Percentiles rank a stretch among this genome's conserved stretches.
Conservation (phyloP, 2,329 filamentous ascomycete genomes). For the Colletotrichum godetiae region DNA sequence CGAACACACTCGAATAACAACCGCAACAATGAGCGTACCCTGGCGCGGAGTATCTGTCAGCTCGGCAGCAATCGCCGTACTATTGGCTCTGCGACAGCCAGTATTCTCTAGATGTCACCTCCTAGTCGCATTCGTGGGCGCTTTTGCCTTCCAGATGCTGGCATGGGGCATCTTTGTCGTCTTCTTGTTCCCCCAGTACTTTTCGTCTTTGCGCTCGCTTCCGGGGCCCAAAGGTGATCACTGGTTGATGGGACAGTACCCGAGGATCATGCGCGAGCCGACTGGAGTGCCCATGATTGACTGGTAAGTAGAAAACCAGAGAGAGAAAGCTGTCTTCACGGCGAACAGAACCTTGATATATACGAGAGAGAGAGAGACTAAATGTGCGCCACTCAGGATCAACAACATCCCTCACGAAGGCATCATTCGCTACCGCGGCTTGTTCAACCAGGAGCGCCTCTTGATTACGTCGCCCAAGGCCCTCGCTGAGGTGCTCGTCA, state of each 20-base stretch:
- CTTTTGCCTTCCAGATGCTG: slow-evolving; percentile 50
- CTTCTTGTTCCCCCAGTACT: slow-evolving; percentile 60
- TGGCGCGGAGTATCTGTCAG: slow-evolving; percentile 29
- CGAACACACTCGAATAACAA: neutral
- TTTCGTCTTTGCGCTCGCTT: slow-evolving; percentile 62
- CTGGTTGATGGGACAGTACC: slow-evolving; percentile 61
- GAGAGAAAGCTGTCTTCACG: neutral
- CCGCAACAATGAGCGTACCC: slow-evolving; percentile 19
- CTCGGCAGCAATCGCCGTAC: slow-evolving; percentile 21
- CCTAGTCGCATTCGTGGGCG: slow-evolving; percentile 45
- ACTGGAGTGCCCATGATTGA: slow-evolving; percentile 58
- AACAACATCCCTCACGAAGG: slow-evolving; percentile 74
- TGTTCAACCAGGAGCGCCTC: slow-evolving; percentile 73
- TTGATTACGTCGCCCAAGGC: slow-evolving; percentile 71
- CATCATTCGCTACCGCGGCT: slow-evolving; percentile 72
- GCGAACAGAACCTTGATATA: too few relatives aligned
- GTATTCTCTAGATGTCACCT: slow-evolving; percentile 46
- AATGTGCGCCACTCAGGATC: slow-evolving; percentile 62
- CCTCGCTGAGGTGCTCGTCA: slow-evolving; percentile 76
- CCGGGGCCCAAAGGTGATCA: slow-evolving; percentile 56
- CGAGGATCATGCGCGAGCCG: slow-evolving; percentile 50
- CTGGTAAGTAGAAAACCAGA: slow-evolving; percentile 53
- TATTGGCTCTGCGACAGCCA: slow-evolving; percentile 28
- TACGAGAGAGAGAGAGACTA: neutral
- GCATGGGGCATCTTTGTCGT: slow-evolving; percentile 53